These are phyloP conservation scores for Tuber microsphaerosporum DNA, from an alignment of 495 filamentous ascomycete genomes.

Conservation along the genomic window DNA sequence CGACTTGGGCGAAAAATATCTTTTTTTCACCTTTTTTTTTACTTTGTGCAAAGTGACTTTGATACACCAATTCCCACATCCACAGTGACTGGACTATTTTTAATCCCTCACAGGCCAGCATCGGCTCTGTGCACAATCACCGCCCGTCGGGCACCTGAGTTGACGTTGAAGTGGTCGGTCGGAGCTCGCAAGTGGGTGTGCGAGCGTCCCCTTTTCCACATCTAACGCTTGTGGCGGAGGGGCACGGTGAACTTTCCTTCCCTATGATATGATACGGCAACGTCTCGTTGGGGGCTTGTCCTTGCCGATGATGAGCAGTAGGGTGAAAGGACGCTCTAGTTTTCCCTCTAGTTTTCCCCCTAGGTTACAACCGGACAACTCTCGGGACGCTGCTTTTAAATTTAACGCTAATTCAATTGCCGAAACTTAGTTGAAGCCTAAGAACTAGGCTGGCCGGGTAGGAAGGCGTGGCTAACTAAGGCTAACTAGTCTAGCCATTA, in stretches of 20 bases:
- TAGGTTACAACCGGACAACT: background rate
- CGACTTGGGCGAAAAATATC: background rate
- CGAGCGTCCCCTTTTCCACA: background rate
- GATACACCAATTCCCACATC: background rate
- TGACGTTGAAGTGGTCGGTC: background rate
- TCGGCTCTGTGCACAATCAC: background rate
- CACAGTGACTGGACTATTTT: background rate
- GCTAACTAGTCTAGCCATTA: background rate
- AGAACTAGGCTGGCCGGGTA: background rate
- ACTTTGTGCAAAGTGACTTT: background rate
- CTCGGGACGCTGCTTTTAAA: background rate
- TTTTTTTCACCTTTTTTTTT: background rate
- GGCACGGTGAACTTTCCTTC: background rate
- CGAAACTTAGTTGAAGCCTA: background rate
- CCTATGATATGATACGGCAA: background rate
- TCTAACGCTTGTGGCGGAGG: background rate
- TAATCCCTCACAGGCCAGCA: conserved; percentile 1
- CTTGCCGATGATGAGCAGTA: background rate
- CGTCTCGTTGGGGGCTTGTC: background rate
- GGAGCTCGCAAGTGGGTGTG: background rate
- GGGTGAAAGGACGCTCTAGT: background rate
- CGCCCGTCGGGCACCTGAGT: background rate
- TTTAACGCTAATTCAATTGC: background rate
- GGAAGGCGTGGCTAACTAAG: background rate
- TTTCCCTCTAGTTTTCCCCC: background rate